phyloP scores from a whole-genome alignment of 345 rosid species.

The Carallia brachiata region DNA sequence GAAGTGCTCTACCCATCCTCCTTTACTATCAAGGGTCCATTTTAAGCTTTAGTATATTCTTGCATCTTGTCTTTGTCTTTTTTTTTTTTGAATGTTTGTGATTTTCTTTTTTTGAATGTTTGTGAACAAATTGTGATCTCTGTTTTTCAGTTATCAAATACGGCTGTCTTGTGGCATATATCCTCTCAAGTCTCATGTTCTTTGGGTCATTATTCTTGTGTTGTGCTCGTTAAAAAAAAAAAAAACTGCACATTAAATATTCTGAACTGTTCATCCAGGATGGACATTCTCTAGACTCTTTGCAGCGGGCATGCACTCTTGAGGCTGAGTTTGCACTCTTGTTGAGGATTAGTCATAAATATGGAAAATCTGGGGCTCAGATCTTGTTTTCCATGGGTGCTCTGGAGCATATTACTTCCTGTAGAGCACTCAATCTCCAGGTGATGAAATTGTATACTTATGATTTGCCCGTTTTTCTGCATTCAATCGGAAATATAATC shows the following conservation, averaged over 20 bases:
- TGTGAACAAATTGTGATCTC: too few species aligned
- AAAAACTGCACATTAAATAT: not conserved
- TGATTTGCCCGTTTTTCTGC: conserved; percentile 13
- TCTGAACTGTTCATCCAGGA: conserved; percentile 42
- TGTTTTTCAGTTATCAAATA: too few species aligned
- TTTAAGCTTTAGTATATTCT: too few species aligned
- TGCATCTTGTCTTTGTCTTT: too few species aligned
- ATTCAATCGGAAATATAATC: conserved; percentile 10
- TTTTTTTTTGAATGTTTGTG: too few species aligned
- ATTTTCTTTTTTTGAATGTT: too few species aligned
- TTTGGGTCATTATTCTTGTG: not conserved
- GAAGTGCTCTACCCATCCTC: too few species aligned
- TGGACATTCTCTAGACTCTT: conserved; percentile 64
- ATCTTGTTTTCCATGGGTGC: conserved; percentile 90
- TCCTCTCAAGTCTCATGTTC: too few species aligned
- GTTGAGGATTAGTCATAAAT: conserved; percentile 83
- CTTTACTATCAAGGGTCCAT: too few species aligned
- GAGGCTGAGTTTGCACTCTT: conserved; percentile 84
- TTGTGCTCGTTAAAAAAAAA: not conserved
- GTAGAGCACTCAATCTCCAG: conserved; percentile 65
- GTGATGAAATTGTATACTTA: conserved; percentile 31
- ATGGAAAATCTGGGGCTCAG: conserved; percentile 90
- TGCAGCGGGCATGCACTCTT: conserved; percentile 79
- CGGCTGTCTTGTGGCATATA: too few species aligned
- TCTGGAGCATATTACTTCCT: conserved; percentile 78